phyloP scores from a whole-genome alignment of 2,329 filamentous ascomycete species.

The Thielaviopsis euricoi region DNA sequence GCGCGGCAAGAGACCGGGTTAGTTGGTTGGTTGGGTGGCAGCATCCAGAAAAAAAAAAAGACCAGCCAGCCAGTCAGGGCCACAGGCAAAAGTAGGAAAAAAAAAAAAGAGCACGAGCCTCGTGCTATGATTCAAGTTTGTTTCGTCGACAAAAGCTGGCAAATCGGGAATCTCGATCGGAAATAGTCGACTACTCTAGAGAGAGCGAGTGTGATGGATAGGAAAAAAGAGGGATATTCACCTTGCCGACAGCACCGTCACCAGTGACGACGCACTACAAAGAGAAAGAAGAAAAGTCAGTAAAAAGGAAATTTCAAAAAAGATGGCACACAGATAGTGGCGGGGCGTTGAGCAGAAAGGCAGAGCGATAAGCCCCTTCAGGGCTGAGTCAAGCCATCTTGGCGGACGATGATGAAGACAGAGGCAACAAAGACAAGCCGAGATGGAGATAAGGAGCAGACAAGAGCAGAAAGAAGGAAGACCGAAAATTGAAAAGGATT shows the following conservation, averaged over 20 bases:
- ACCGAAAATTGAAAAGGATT: background rate
- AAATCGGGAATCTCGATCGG: background rate
- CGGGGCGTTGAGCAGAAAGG: background rate
- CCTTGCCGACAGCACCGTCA: constrained; percentile 98
- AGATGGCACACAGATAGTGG: constrained; percentile 4
- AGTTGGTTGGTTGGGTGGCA: background rate
- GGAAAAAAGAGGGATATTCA: constrained; percentile 26
- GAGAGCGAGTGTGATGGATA: background rate
- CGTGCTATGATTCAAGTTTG: constrained; percentile 5
- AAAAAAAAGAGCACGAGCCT: background rate
- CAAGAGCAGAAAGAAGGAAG: background rate
- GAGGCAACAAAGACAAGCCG: background rate
- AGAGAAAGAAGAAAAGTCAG: constrained; percentile 21
- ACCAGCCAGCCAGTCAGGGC: background rate
- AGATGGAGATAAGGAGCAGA: background rate
- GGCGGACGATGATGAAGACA: background rate
- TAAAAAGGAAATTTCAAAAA: constrained; percentile 14
- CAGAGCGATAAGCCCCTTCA: background rate
- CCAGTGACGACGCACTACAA: constrained; percentile 90
- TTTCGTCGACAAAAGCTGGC: background rate
- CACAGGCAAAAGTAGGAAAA: background rate
- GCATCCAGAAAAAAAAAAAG: constrained; percentile 7
- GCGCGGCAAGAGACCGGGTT: background rate
- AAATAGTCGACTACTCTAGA: background rate
- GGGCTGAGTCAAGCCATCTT: background rate